A percentile compares a stretch with the other conserved stretches of the same genome.
Conservation (phyloP, 371 early-diverging fungal species). For the Cokeromyces recurvatus region DNA sequence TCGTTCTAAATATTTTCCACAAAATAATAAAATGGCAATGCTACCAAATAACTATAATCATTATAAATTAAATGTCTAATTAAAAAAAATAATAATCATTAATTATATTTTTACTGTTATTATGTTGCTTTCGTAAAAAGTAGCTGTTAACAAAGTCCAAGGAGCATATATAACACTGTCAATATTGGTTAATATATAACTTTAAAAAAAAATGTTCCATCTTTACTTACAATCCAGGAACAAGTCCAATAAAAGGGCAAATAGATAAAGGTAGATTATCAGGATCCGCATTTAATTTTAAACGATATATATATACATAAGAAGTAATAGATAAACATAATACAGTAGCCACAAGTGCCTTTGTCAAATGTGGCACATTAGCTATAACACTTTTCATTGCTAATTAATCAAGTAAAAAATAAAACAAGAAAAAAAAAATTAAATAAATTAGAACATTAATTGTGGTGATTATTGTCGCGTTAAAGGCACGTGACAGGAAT, state of each 20-base stretch:
- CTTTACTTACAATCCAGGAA: slow-evolving; percentile 42
- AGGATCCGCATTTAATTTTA: slow-evolving; percentile 17
- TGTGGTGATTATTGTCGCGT: no score
- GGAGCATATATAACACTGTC: slow-evolving; percentile 32
- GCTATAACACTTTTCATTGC: slow-evolving; percentile 11
- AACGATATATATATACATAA: slow-evolving; percentile 29
- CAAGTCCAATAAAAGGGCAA: slow-evolving; percentile 40
- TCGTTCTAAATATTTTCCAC: slow-evolving; percentile 74
- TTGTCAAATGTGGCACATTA: slow-evolving; percentile 43
- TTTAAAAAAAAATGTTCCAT: background rate
- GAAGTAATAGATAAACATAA: slow-evolving; percentile 21
- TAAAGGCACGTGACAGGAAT: slow-evolving; percentile 2
- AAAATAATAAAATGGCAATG: slow-evolving; percentile 41
- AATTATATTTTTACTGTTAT: slow-evolving; percentile 27
- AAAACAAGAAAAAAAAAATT: background rate
- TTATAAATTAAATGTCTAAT: no score
- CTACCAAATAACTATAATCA: no score
- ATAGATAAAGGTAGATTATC: slow-evolving; percentile 8
- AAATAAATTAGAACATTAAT: background rate
- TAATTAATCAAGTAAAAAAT: background rate
- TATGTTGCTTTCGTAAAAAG: slow-evolving; percentile 39
- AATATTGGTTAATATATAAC: background rate
- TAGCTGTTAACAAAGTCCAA: slow-evolving; percentile 43
- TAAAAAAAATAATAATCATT: no score
- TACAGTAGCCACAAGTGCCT: slow-evolving; percentile 27